These are phyloP conservation scores for Pseudogymnoascus sp. DNA, from an alignment of 2,329 filamentous ascomycete genomes.

Conservation along the genomic window DNA sequence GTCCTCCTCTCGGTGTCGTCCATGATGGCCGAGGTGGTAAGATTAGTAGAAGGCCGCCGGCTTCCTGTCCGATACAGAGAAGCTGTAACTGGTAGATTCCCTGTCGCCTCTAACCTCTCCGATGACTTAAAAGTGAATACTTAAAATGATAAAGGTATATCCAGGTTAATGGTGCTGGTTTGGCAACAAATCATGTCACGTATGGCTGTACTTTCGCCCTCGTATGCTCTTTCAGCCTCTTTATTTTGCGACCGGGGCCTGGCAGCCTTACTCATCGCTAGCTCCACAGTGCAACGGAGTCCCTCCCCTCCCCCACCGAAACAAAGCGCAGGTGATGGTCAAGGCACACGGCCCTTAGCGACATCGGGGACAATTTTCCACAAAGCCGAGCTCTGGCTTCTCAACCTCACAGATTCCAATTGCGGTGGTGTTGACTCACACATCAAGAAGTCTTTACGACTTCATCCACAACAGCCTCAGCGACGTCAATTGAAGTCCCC, in stretches of 20 bases:
- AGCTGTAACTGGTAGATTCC: not conserved
- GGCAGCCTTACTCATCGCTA: slow-evolving; percentile 3
- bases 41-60: not conserved
- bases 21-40: slow-evolving; percentile 40
- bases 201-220: not conserved
- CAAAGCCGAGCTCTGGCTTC: slow-evolving; percentile 3
- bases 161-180: not conserved
- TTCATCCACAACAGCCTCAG: not conserved
- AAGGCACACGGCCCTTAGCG: slow-evolving; percentile 7
- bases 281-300: not conserved
- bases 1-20: slow-evolving; percentile 66
- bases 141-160: not conserved
- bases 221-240: not conserved
- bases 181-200: not conserved
- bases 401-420: slow-evolving; percentile 4
- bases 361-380: slow-evolving; percentile 5
- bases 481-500: slow-evolving; percentile 8
- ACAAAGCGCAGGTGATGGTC: not conserved
- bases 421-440: slow-evolving; percentile 5
- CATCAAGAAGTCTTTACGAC: slow-evolving; percentile 5
- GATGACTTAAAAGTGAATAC: not conserved
- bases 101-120: not conserved
- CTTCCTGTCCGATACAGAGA: not conserved
- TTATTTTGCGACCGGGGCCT: slow-evolving; percentile 6
- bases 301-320: not conserved